A percentile compares a stretch with the other conserved stretches of the same genome.
phyloP scores from a whole-genome alignment of 2,329 filamentous ascomycete genomes.

The Trichophyton mentagrophytes region DNA sequence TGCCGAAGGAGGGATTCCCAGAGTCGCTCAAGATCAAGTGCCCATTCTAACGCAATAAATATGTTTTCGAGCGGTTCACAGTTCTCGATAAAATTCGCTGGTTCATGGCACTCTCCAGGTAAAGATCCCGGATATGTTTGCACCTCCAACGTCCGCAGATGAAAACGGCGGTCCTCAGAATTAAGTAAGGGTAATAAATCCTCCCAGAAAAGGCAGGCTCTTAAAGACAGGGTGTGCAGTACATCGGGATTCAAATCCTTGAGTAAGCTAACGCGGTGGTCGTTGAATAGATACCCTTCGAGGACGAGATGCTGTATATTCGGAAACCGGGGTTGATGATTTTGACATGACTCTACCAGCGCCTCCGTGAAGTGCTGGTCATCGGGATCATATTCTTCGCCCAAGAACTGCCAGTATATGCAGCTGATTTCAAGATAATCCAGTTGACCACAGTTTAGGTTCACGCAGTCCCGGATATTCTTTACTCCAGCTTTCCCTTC shows the following conservation, averaged over 20 bases:
- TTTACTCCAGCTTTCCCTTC: not conserved
- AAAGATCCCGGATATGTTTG: not conserved
- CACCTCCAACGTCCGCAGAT: not conserved
- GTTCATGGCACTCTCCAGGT: too few species aligned
- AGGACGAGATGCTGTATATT: not conserved
- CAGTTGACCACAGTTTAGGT: not conserved
- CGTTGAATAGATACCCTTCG: not conserved
- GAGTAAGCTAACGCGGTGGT: not conserved
- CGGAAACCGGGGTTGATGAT: not conserved
- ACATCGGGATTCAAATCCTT: not conserved
- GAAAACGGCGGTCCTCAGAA: not conserved
- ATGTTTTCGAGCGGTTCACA: not conserved
- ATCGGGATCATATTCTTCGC: too few species aligned
- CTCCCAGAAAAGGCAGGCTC: not conserved
- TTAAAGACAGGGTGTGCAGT: not conserved
- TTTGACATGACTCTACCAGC: not conserved
- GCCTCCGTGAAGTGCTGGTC: not conserved
- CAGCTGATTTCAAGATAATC: not conserved
- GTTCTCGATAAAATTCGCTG: not conserved
- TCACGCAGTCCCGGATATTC: not conserved
- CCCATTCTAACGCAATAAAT: not conserved
- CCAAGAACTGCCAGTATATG: not conserved
- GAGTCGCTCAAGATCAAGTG: not conserved
- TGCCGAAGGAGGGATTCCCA: not conserved
- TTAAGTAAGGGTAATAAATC: not conserved